Percentiles rank a stretch among this genome's conserved stretches.
phyloP scores from a whole-genome alignment of 1,284 basidiomycete species.

The Fomitopsis pinicola region DNA sequence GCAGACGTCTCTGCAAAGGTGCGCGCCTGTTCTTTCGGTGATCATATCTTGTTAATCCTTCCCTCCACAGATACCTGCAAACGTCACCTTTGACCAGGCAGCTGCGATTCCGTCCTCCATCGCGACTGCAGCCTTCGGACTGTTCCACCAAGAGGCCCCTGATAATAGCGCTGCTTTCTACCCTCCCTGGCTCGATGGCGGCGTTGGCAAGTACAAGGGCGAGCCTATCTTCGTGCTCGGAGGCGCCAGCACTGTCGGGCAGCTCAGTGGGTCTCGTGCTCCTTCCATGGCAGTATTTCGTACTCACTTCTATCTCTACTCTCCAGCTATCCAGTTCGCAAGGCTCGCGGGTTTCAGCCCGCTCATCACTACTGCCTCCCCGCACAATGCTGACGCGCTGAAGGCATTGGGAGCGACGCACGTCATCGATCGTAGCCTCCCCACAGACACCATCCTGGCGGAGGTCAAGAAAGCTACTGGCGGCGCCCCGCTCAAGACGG shows the following conservation, averaged over 20 bases:
- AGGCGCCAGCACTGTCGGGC: conserved; percentile 32
- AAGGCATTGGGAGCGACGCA: conserved; percentile 33
- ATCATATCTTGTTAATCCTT: too few species aligned
- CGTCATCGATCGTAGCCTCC: conserved; percentile 26
- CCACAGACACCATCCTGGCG: conserved; percentile 12
- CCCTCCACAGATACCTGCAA: not conserved
- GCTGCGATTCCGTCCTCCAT: not conserved
- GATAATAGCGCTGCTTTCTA: not conserved
- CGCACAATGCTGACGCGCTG: conserved; percentile 27
- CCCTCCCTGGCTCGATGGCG: conserved; percentile 2
- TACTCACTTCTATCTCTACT: too few species aligned
- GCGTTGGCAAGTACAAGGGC: conserved; percentile 21
- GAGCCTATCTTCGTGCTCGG: conserved; percentile 32
- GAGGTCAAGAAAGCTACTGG: conserved; percentile 15
- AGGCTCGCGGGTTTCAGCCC: conserved; percentile 31
- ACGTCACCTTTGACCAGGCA: not conserved
- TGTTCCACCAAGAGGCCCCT: conserved; percentile 15
- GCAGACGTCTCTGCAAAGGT: too few species aligned
- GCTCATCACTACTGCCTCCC: conserved; percentile 32
- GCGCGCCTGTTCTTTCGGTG: not conserved
- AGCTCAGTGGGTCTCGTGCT: conserved; percentile 21
- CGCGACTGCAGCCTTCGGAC: not conserved
- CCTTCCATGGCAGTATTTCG: too few species aligned
- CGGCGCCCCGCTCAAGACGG: conserved; percentile 14
- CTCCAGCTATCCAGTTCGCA: conserved; percentile 29